phyloP scores from a whole-genome alignment of 495 filamentous ascomycete species.

The Penicillium coffeae region DNA sequence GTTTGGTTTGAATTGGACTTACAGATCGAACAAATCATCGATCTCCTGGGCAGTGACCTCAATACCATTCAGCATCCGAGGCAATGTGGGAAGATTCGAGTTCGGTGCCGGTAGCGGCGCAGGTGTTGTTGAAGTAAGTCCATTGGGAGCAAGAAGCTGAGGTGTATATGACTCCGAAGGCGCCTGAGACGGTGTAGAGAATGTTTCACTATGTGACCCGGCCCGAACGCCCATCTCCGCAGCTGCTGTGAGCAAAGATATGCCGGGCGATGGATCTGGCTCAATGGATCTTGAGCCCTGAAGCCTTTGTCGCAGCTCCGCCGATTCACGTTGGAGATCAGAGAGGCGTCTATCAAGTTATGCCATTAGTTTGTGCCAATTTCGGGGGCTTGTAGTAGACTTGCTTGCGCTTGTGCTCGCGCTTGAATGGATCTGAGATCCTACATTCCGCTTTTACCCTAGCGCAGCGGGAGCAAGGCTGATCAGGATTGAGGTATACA shows the following conservation, averaged over 20 bases:
- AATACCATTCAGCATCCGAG: slow-evolving; percentile 29
- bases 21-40: slow-evolving; percentile 37
- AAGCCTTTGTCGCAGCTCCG: slow-evolving; percentile 35
- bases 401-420: slow-evolving; percentile 44
- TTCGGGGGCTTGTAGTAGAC: neutral
- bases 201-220: neutral
- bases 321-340: slow-evolving; percentile 35
- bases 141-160: slow-evolving; percentile 13
- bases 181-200: slow-evolving; percentile 9
- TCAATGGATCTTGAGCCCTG: slow-evolving; percentile 17
- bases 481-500: slow-evolving; percentile 30
- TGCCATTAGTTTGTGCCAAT: neutral
- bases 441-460: slow-evolving; percentile 36
- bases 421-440: slow-evolving; percentile 41
- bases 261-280: slow-evolving; percentile 22
- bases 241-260: slow-evolving; percentile 27
- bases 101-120: slow-evolving; percentile 9
- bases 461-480: slow-evolving; percentile 36
- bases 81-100: slow-evolving; percentile 13
- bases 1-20: neutral
- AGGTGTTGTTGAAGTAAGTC: slow-evolving; percentile 2
- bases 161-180: slow-evolving; percentile 14
- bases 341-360: slow-evolving; percentile 23
- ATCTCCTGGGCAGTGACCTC: slow-evolving; percentile 30
- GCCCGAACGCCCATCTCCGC: slow-evolving; percentile 24